A percentile compares a stretch with the other conserved stretches of the same genome.
Conservation (phyloP, 2,329 filamentous ascomycete genomes). For the Fusarium sarcochroum region DNA sequence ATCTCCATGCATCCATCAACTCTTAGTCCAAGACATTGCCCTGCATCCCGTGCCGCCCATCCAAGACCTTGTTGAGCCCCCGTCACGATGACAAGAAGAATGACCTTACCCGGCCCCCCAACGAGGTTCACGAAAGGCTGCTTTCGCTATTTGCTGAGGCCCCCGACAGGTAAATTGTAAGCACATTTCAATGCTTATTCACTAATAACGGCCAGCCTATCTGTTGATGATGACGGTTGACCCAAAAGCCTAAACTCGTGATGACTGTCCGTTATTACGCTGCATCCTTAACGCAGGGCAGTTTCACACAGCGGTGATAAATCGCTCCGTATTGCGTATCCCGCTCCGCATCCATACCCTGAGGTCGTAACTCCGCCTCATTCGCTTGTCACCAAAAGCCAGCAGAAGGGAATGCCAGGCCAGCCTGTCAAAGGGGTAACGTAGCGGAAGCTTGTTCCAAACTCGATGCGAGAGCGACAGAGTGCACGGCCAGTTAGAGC, state of each 20-base stretch:
- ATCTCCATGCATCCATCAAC: conserved; percentile 29
- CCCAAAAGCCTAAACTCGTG: conserved; percentile 12
- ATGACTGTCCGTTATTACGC: conserved; percentile 17
- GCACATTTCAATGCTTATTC: conserved; percentile 12
- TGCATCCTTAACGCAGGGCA: conserved; percentile 9
- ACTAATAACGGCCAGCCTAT: neutral
- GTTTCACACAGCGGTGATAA: conserved; percentile 19
- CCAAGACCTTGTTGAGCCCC: conserved; percentile 21
- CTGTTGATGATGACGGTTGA: neutral
- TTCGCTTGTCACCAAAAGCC: conserved; percentile 23
- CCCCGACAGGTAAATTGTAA: conserved; percentile 15
- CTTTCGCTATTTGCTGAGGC: conserved; percentile 29
- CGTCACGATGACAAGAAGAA: conserved; percentile 40
- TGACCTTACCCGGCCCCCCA: conserved; percentile 26
- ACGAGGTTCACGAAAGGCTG: neutral
- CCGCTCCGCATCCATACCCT: conserved; percentile 17
- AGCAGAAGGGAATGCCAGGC: conserved; percentile 14
- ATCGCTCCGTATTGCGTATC: conserved; percentile 37
- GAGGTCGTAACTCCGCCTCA: conserved; percentile 35
- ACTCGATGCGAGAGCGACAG: conserved; percentile 26
- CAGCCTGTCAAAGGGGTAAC: conserved; percentile 13
- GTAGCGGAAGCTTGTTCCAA: conserved; percentile 13
- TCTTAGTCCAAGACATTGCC: conserved; percentile 32
- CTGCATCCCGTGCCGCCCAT: conserved; percentile 36
- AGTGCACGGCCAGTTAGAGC: conserved; percentile 27